Conservation (phyloP, 176 grass and related monocot genomes). For the Eragrostis nindensis region DNA sequence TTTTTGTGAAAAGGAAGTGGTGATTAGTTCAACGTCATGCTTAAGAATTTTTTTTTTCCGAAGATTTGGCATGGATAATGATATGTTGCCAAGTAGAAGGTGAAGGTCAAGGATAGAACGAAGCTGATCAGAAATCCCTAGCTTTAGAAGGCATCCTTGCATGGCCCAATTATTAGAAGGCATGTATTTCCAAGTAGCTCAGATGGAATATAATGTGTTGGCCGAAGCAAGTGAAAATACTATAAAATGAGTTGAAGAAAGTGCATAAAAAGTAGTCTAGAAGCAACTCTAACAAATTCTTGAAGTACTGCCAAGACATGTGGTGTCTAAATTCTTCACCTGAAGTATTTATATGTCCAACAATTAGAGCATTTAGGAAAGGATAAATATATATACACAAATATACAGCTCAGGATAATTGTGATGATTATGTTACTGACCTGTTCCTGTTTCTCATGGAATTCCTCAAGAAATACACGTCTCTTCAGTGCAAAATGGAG, state of each 20-base stretch:
- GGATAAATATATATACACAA: background rate
- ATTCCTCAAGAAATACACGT: conserved; percentile 87
- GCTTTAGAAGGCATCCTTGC: background rate
- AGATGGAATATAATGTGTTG: conserved; percentile 19
- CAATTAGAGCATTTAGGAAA: conserved; percentile 9
- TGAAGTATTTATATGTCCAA: background rate
- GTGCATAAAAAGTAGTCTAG: background rate
- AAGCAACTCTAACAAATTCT: background rate
- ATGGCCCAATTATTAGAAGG: background rate
- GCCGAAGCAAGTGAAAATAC: conserved; percentile 23
- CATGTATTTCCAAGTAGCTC: background rate
- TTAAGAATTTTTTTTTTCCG: background rate
- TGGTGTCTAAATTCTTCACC: background rate
- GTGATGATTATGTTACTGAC: conserved; percentile 43
- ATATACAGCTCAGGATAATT: conserved; percentile 4
- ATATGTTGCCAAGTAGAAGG: background rate
- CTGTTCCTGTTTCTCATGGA: conserved; percentile 99
- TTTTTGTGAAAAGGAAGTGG: conserved; percentile 47
- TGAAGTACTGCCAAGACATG: background rate
- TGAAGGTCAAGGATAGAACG: background rate
- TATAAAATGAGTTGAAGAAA: background rate
- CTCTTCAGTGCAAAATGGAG: conserved; percentile 93
- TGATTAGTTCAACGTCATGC: background rate
- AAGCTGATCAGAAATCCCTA: background rate
- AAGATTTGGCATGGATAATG: background rate